Evolutionary conservation across 371 early-diverging fungal species (phyloP).

Genomic region (Mortierella sp.): DNA sequence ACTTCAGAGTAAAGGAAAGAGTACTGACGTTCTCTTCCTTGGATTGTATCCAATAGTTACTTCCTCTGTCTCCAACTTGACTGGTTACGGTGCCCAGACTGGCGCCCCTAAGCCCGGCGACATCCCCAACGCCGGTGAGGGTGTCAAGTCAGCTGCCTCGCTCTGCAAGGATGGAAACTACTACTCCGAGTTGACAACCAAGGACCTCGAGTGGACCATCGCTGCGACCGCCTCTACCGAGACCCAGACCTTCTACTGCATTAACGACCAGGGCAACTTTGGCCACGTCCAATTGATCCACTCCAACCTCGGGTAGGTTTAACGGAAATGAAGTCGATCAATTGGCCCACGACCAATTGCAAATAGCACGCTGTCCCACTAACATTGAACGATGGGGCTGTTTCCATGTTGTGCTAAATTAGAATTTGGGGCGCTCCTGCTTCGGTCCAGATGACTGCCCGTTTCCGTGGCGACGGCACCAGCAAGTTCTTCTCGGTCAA

Average conservation of each 20-base stretch:
- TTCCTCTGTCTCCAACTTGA: conserved; percentile 49
- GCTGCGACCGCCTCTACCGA: conserved; percentile 87
- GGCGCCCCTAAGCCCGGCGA: conserved; percentile 49
- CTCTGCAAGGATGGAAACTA: conserved; percentile 70
- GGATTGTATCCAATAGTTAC: conserved; percentile 19
- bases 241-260: conserved; percentile 90
- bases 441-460: conserved; percentile 84
- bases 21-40: not conserved
- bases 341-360: not conserved
- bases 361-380: not conserved
- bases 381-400: not conserved
- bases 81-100: conserved; percentile 36
- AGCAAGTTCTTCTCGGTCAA: conserved; percentile 82
- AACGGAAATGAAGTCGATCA: not conserved
- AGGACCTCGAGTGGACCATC: conserved; percentile 82
- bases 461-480: conserved; percentile 77
- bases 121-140: conserved; percentile 53
- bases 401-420: conserved; percentile 27
- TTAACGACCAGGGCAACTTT: conserved; percentile 80
- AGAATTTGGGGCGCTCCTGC: conserved; percentile 57
- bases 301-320: conserved; percentile 82
- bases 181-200: conserved; percentile 66
- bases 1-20: not conserved
- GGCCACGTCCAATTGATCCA: conserved; percentile 89
- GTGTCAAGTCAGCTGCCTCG: conserved; percentile 66